These are phyloP conservation scores for Mycosphaerella arachidis DNA, from an alignment of 2,329 filamentous ascomycete genomes.

Conservation along the genomic window DNA sequence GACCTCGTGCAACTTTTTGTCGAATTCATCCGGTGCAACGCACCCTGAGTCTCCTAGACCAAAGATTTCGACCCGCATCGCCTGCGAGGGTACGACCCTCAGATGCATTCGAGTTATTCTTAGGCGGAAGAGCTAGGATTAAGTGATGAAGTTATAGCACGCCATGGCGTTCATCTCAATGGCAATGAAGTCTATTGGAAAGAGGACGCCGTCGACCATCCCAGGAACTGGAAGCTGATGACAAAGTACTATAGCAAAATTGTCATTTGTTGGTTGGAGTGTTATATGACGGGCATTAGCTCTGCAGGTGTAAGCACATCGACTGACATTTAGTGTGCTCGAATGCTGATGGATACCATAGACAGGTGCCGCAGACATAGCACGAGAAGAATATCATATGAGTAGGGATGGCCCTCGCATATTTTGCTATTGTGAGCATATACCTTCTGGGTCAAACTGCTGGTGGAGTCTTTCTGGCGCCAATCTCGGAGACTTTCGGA, in stretches of 20 bases:
- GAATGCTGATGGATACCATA: neutral
- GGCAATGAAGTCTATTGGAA: conserved; percentile 17
- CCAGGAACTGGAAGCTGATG: conserved; percentile 11
- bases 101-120: neutral
- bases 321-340: neutral
- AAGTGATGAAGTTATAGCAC: neutral
- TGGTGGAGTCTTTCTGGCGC: conserved; percentile 36
- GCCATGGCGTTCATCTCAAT: conserved; percentile 15
- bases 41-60: neutral
- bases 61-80: too few relatives aligned
- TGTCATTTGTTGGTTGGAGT: conserved; percentile 17
- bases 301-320: conserved; percentile 13
- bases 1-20: too few relatives aligned
- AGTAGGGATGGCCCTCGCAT: conserved; percentile 15
- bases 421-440: conserved; percentile 21
- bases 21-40: neutral
- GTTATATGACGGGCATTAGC: conserved; percentile 21
- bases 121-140: neutral
- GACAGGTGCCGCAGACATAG: conserved; percentile 17
- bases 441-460: conserved; percentile 34
- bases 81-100: neutral
- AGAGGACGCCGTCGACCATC: conserved; percentile 13
- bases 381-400: conserved; percentile 13
- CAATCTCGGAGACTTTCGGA: conserved; percentile 37
- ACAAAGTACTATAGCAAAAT: conserved; percentile 16